These are phyloP conservation scores for Acidiella bohemica DNA, from an alignment of 495 filamentous ascomycete species.

Conservation along the genomic window DNA sequence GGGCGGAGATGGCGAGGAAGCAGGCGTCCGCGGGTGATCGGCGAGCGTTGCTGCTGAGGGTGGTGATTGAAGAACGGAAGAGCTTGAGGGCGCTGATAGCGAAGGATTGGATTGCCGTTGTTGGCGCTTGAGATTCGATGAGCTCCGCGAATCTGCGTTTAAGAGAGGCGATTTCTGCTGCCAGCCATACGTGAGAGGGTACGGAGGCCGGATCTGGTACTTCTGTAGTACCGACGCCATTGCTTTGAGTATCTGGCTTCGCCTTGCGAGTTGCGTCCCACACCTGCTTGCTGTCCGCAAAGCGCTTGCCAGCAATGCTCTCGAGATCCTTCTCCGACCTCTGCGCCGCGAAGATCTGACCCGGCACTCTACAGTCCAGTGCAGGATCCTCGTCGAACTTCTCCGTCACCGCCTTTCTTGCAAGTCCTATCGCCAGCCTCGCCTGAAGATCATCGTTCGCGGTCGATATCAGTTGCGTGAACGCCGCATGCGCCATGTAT, in stretches of 20 bases:
- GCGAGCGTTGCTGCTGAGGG: not conserved
- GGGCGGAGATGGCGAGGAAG: constrained; percentile 15
- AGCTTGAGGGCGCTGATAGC: constrained; percentile 9
- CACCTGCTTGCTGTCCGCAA: constrained; percentile 17
- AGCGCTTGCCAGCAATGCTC: constrained; percentile 1
- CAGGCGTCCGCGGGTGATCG: constrained; percentile 5
- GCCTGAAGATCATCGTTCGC: constrained; percentile 16
- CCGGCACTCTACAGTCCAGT: constrained; percentile 16
- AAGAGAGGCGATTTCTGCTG: not conserved
- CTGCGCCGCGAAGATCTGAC: constrained; percentile 15
- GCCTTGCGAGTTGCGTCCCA: constrained; percentile 7
- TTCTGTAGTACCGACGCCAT: not conserved
- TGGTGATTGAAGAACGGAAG: constrained; percentile 4
- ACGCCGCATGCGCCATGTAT: constrained; percentile 19
- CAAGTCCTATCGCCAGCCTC: constrained; percentile 9
- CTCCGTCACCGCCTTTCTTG: constrained; percentile 16
- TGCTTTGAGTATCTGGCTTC: no score
- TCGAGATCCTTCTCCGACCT: constrained; percentile 7
- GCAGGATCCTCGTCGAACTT: constrained; percentile 11
- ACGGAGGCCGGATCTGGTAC: not conserved
- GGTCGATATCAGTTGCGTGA: constrained; percentile 15
- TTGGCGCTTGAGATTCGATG: not conserved
- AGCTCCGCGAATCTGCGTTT: constrained; percentile 2
- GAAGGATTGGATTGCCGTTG: constrained; percentile 3
- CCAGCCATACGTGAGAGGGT: constrained; percentile 1